These are phyloP conservation scores for Kondoa subrosea DNA, from an alignment of 768 basidiomycete species.

Conservation along the genomic window DNA sequence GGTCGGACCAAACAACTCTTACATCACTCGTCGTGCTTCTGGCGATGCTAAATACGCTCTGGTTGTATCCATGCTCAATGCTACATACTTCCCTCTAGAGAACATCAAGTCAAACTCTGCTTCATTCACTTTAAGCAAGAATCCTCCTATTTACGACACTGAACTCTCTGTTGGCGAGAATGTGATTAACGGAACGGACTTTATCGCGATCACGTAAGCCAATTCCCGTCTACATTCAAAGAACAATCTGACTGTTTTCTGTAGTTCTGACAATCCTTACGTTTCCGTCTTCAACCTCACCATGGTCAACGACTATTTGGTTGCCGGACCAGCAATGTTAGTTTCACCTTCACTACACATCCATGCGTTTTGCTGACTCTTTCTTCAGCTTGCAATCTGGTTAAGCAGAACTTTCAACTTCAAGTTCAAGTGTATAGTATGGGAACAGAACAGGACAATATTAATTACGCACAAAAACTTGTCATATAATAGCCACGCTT, in stretches of 20 bases:
- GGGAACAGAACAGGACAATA: no score
- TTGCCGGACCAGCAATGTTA: not conserved
- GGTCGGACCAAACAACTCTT: conserved; percentile 17
- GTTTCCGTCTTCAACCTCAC: not conserved
- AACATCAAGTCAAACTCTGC: conserved; percentile 12
- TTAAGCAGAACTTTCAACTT: not conserved
- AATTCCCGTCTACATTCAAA: no score
- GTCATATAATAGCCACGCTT: no score
- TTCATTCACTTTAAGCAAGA: conserved; percentile 6
- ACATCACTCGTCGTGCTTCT: conserved; percentile 4
- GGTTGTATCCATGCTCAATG: conserved; percentile 13
- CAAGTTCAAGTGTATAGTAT: no score
- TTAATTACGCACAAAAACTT: no score
- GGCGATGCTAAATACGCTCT: conserved; percentile 13
- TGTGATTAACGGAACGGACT: not conserved
- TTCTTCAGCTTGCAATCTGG: not conserved
- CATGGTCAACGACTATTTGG: not conserved
- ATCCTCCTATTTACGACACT: conserved; percentile 11
- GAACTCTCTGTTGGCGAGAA: conserved; percentile 1
- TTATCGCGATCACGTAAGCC: conserved; percentile 5
- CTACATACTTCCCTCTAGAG: conserved; percentile 16
- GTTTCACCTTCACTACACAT: no score
- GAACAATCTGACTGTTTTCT: no score
- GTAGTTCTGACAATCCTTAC: not conserved
- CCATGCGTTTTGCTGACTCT: no score